phyloP scores from a whole-genome alignment of 2,329 filamentous ascomycete species.

The Trichoderma brevicompactum region DNA sequence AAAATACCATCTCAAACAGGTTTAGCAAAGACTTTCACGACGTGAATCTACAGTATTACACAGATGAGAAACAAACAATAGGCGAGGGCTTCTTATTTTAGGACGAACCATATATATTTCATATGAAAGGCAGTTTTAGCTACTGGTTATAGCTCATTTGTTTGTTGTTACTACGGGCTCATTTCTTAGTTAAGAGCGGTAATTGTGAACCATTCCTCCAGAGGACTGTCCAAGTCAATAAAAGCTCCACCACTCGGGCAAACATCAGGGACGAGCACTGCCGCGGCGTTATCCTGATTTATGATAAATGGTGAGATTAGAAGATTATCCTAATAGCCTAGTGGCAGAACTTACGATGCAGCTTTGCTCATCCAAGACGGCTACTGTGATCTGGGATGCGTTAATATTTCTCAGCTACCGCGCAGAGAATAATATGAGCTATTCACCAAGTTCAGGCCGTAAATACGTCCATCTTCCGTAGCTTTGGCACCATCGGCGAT shows the following conservation, averaged over 20 bases:
- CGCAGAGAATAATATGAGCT: not conserved
- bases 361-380: not conserved
- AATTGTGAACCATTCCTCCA: conserved; percentile 4
- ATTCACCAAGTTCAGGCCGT: not conserved
- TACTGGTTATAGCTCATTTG: not conserved
- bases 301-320: not conserved
- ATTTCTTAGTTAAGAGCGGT: not conserved
- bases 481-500: not conserved
- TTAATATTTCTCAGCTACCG: not conserved
- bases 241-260: conserved; percentile 3
- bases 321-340: no score
- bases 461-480: not conserved
- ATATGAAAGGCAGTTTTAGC: no score
- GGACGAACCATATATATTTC: no score
- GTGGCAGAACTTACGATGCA: not conserved
- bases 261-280: not conserved
- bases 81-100: no score
- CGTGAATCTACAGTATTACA: no score
- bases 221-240: not conserved
- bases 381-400: not conserved
- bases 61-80: no score
- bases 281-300: not conserved
- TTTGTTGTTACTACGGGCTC: not conserved
- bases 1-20: no score
- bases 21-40: no score